These are phyloP conservation scores for Termitomyces sp. DNA, from an alignment of 768 basidiomycete species.

Conservation along the genomic window DNA sequence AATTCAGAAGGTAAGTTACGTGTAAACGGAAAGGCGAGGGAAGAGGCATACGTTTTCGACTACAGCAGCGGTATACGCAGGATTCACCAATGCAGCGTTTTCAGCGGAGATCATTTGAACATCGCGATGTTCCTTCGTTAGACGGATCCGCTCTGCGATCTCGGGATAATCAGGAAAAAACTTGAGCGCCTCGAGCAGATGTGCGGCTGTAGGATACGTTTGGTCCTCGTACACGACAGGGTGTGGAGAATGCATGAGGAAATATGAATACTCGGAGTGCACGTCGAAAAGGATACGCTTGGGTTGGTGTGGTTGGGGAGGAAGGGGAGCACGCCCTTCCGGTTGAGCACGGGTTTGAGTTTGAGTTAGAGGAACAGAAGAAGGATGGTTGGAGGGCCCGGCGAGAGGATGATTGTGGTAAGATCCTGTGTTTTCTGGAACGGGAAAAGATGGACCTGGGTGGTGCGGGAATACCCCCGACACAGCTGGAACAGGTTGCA, in stretches of 20 bases:
- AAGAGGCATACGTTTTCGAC: slow-evolving; percentile 3
- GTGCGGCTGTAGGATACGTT: slow-evolving; percentile 65
- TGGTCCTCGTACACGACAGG: slow-evolving; percentile 51
- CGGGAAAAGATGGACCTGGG: background rate
- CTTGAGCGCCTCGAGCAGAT: slow-evolving; percentile 76
- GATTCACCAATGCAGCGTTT: slow-evolving; percentile 35
- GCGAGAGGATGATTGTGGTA: background rate
- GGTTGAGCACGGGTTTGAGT: background rate
- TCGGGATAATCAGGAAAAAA: slow-evolving; percentile 41
- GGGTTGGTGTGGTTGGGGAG: background rate
- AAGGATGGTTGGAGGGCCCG: background rate
- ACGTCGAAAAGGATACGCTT: slow-evolving; percentile 37
- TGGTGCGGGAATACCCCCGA: too few relatives aligned
- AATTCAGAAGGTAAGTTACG: background rate
- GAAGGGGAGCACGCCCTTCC: background rate
- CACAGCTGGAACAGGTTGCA: background rate
- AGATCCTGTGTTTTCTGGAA: background rate
- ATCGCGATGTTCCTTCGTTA: slow-evolving; percentile 27
- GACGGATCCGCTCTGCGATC: slow-evolving; percentile 55
- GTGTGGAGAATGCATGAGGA: slow-evolving; percentile 67
- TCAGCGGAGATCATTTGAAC: slow-evolving; percentile 32
- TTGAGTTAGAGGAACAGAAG: background rate
- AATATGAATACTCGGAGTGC: slow-evolving; percentile 35
- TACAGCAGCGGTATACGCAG: background rate
- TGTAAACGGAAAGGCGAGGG: background rate